Percentiles rank a stretch among this genome's conserved stretches.
phyloP scores from a whole-genome alignment of 257 asterid species.

The Solanum habrochaites region DNA sequence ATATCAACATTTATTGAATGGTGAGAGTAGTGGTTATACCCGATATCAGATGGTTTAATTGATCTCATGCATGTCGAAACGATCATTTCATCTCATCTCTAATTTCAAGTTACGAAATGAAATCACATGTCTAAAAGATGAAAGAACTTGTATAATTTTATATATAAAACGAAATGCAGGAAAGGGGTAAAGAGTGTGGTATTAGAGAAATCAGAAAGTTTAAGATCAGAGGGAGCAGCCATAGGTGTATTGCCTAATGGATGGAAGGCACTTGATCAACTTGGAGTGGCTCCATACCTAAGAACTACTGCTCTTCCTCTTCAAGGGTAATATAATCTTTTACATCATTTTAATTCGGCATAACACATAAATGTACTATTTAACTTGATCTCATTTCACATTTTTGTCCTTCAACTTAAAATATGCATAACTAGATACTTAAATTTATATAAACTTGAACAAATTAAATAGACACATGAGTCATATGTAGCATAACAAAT shows the following conservation, averaged over 20 bases:
- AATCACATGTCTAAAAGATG: neutral
- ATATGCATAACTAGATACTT: no score
- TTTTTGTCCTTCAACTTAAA: no score
- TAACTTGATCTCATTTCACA: no score
- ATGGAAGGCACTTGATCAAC: constrained; percentile 36
- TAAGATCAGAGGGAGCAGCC: constrained; percentile 24
- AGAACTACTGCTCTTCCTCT: constrained; percentile 13
- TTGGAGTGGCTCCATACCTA: constrained; percentile 18
- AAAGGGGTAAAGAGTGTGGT: constrained; percentile 23
- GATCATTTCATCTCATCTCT: neutral
- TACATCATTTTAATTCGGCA: neutral
- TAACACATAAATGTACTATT: no score
- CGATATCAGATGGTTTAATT: no score
- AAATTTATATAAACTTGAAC: no score
- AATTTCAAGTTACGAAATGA: neutral
- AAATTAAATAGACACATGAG: no score
- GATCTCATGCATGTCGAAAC: neutral
- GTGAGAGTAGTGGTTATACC: neutral
- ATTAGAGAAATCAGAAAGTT: constrained; percentile 10
- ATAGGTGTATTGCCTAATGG: constrained; percentile 21
- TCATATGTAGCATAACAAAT: no score
- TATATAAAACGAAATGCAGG: neutral
- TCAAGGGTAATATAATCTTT: neutral
- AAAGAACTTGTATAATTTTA: neutral
- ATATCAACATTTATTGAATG: no score